A percentile compares a stretch with the other conserved stretches of the same genome.
These are phyloP conservation scores for Trifolium repens DNA, from an alignment of 306 rosid genomes.

Conservation along the genomic window DNA sequence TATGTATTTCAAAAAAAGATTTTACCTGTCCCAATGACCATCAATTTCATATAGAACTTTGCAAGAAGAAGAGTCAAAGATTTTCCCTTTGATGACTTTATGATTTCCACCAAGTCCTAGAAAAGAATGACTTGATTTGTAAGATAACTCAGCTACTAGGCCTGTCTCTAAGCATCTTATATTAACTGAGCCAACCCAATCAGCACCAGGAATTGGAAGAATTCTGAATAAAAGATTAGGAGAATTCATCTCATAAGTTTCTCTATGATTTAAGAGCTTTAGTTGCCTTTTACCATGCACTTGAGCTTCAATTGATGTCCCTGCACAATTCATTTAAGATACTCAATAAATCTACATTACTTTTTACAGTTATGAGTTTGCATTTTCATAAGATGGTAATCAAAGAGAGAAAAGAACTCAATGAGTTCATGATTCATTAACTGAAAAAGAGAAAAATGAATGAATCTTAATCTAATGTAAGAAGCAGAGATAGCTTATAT, in stretches of 20 bases:
- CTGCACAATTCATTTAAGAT: conserved; percentile 46
- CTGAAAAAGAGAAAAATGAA: too few relatives aligned
- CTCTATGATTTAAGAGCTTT: conserved; percentile 77
- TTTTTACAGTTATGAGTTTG: background rate
- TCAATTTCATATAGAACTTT: conserved; percentile 71
- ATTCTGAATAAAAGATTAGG: conserved; percentile 69
- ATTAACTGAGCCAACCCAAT: conserved; percentile 72
- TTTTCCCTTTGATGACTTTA: conserved; percentile 76
- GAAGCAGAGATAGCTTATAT: too few relatives aligned
- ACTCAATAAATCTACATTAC: background rate
- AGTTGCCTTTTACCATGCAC: conserved; percentile 68
- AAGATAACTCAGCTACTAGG: conserved; percentile 70
- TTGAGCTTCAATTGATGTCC: conserved; percentile 75
- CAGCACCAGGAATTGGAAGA: conserved; percentile 63
- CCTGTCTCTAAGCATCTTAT: conserved; percentile 66
- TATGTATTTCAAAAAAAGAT: too few relatives aligned
- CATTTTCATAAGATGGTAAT: background rate
- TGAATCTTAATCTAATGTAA: too few relatives aligned
- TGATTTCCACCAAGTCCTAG: conserved; percentile 66
- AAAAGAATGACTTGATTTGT: conserved; percentile 56
- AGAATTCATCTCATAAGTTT: conserved; percentile 81
- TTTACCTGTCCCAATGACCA: conserved; percentile 95
- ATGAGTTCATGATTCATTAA: too few relatives aligned
- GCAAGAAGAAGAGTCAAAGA: conserved; percentile 52
- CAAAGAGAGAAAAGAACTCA: too few relatives aligned